Evolutionary conservation across 169 alveolate species (phyloP).

Genomic region (Plasmodium inui): DNA sequence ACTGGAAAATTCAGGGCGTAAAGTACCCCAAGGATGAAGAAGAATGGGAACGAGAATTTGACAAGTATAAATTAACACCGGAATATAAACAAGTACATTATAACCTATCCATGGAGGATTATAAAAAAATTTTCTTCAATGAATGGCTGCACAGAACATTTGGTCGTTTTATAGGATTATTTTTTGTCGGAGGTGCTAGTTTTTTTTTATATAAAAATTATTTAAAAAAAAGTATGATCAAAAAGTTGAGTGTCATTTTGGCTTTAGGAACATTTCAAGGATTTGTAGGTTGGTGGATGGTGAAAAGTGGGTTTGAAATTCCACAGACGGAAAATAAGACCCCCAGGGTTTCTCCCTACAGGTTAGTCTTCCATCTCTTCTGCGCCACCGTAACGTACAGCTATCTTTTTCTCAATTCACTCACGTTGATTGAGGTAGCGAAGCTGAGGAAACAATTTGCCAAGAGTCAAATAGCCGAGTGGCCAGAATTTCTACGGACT

Average conservation of each 20-base stretch:
- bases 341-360: conserved; percentile 88
- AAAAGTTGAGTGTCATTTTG: conserved; percentile 74
- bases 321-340: conserved; percentile 84
- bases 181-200: conserved; percentile 85
- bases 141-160: conserved; percentile 94
- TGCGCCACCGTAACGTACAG: conserved; percentile 84
- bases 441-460: conserved; percentile 31
- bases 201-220: conserved; percentile 85
- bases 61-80: conserved; percentile 88
- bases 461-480: conserved; percentile 32
- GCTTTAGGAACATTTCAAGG: conserved; percentile 84
- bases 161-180: conserved; percentile 89
- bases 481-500: conserved; percentile 49
- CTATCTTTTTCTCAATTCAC: conserved; percentile 78
- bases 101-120: conserved; percentile 90
- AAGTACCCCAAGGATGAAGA: conserved; percentile 87
- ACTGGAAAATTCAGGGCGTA: conserved; percentile 90
- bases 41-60: conserved; percentile 91
- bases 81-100: conserved; percentile 89
- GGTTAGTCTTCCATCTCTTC: conserved; percentile 81
- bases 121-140: conserved; percentile 87
- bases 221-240: conserved; percentile 75
- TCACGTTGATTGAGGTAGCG: conserved; percentile 75
- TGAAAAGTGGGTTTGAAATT: conserved; percentile 84
- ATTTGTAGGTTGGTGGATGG: conserved; percentile 88